Evolutionary conservation across 2,329 filamentous ascomycete genomes (phyloP), one percentile per base, ranked within the genome.

Genomic region (Pseudogymnoascus destructans): DNA sequence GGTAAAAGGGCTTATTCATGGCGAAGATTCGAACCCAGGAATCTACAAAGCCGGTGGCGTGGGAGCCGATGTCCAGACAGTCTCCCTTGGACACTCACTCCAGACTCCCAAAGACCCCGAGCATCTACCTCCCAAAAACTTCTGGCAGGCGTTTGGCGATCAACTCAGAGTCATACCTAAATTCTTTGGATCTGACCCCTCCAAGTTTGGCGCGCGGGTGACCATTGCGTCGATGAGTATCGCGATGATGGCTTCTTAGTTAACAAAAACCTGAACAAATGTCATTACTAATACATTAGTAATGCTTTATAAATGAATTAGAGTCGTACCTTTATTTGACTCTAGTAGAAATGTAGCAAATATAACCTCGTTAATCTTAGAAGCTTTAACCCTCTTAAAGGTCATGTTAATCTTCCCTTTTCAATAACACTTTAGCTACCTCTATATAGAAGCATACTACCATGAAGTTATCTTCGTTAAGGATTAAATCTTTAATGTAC

Each of bases 181-280:
- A 8, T 78, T 87, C 60, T 70, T 90, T 2, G 75, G 78, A 1
- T 87, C 84, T 0, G 70, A 77, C 8, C 78, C 85, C 60, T 86
- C 84, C 0, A 68, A 74, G 0, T 89, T 88, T 64, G 86, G 85
- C 0, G 80, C 89, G 60, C 77, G 86, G 5, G 82, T 80, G 8
- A 84, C 84, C 0, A 81, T 80, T 61, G 86, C 85, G 0, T 87
- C 84, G 0, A 84, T 89, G 77, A 83, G 79, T 1, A 76, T 89
- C 36, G 85, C 78, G 0, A 78, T 89, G 40, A 68, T 87, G 2
- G 81, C 77, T 88, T 79, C 66, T 71, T 89, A 3, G 13, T 35
- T 35, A n/a, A 35, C 32, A 35, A 35, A 35, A n/a, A 35, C 13
- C 9, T 13, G 13, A n/a, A 35, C 32, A 35, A 35, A 35, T n/a